Percentiles rank a stretch among this genome's conserved stretches.
These are phyloP conservation scores for Solanum ahanhuiri DNA, from an alignment of 257 asterid genomes.

Conservation along the genomic window DNA sequence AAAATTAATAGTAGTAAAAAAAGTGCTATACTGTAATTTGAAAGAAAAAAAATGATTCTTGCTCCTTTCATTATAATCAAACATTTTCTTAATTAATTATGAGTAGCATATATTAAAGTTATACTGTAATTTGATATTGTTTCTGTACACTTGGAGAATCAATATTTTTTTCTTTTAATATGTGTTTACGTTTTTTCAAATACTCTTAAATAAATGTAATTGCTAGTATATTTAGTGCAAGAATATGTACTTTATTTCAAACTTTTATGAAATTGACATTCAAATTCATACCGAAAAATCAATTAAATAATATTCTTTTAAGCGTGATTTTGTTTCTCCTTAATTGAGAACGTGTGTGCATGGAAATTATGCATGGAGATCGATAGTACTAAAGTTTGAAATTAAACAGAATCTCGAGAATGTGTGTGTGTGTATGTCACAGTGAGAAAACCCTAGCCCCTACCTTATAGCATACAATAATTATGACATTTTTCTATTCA, in stretches of 20 bases:
- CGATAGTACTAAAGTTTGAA: not conserved
- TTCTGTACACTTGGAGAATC: not conserved
- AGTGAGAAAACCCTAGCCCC: not conserved
- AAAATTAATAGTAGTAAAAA: not conserved
- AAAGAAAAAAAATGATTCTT: not conserved
- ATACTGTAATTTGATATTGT: not conserved
- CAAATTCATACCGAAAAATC: not conserved
- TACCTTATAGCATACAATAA: not conserved
- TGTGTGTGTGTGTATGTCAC: not conserved
- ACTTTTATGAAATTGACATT: not conserved
- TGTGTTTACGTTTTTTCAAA: not conserved
- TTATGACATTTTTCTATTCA: not conserved
- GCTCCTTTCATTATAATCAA: not conserved
- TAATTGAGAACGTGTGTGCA: not conserved
- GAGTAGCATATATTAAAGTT: not conserved
- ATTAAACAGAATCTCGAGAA: not conserved
- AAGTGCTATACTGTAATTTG: not conserved
- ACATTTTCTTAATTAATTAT: not conserved
- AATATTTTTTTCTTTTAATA: not conserved
- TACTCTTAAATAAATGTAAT: not conserved
- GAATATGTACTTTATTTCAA: not conserved
- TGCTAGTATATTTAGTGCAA: not conserved
- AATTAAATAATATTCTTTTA: not conserved
- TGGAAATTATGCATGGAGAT: not conserved
- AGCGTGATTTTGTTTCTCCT: not conserved